Percentiles rank a stretch among this genome's conserved stretches.
Conservation (phyloP, 1,284 basidiomycete genomes). For the Pisolithus thermaeus region DNA sequence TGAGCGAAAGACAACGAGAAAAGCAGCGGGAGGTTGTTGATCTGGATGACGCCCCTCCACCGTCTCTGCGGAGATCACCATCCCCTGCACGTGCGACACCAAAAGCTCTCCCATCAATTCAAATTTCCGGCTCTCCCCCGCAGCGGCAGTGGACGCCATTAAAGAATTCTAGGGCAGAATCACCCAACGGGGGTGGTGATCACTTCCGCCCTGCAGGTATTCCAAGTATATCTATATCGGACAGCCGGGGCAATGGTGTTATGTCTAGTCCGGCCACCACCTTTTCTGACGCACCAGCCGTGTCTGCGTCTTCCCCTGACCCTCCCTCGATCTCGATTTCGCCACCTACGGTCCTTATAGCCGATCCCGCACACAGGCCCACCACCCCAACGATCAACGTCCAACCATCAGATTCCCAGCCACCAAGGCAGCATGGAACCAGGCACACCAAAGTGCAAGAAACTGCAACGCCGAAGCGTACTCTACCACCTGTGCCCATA, state of each 20-base stretch:
- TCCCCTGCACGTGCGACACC: constrained; percentile 30
- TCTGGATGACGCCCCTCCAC: constrained; percentile 51
- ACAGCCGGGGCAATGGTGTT: constrained; percentile 3
- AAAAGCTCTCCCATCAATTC: constrained; percentile 23
- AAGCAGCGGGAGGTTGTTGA: constrained; percentile 28
- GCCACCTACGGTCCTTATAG: constrained; percentile 16
- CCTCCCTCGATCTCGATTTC: constrained; percentile 15
- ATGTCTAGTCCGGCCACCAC: constrained; percentile 11
- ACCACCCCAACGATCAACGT: constrained; percentile 2
- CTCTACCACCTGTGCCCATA: constrained; percentile 22
- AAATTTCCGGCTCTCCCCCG: constrained; percentile 27
- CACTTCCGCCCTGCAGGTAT: constrained; percentile 5
- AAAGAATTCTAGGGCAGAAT: constrained; percentile 14
- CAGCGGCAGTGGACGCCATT: constrained; percentile 24
- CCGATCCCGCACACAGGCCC: constrained; percentile 6
- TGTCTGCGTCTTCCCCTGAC: constrained; percentile 14
- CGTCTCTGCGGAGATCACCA: constrained; percentile 34
- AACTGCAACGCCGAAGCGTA: constrained; percentile 18
- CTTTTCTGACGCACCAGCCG: constrained; percentile 14
- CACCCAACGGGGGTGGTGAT: constrained; percentile 13
- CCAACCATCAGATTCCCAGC: not conserved
- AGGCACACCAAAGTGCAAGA: constrained; percentile 28
- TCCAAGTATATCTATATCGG: constrained; percentile 20
- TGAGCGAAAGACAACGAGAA: constrained; percentile 24
- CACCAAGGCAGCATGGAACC: constrained; percentile 19